These are phyloP conservation scores for Conidiobolus incongruus DNA, from an alignment of 371 early-diverging fungal genomes.

Conservation along the genomic window DNA sequence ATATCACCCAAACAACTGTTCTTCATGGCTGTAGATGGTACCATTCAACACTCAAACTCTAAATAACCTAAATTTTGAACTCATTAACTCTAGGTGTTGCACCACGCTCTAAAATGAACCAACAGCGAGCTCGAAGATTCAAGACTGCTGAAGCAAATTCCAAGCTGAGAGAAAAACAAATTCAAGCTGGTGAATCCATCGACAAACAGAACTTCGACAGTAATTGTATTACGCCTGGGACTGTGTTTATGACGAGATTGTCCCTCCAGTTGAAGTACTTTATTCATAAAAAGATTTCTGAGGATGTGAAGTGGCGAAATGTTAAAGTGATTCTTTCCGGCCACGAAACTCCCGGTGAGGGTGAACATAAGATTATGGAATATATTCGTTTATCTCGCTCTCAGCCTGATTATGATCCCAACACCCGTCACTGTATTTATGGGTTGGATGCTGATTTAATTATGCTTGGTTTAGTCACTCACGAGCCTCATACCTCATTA, in stretches of 20 bases:
- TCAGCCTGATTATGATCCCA: slow-evolving; percentile 53
- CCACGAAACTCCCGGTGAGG: slow-evolving; percentile 93
- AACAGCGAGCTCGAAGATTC: slow-evolving; percentile 95
- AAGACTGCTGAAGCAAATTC: slow-evolving; percentile 60
- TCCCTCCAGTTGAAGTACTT: slow-evolving; percentile 72
- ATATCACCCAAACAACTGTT: slow-evolving; percentile 87
- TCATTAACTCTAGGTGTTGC: slow-evolving; percentile 53
- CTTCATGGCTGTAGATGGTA: slow-evolving; percentile 91
- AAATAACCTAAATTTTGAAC: neutral
- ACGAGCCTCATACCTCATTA: slow-evolving; percentile 90
- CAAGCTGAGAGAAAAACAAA: slow-evolving; percentile 26
- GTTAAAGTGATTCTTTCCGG: slow-evolving; percentile 84
- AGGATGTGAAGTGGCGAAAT: slow-evolving; percentile 72
- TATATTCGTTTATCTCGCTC: slow-evolving; percentile 77
- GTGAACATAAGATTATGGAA: slow-evolving; percentile 99
- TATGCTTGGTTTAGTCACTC: slow-evolving; percentile 88
- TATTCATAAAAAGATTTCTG: slow-evolving; percentile 73
- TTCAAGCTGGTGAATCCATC: slow-evolving; percentile 33
- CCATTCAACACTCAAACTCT: too few relatives aligned
- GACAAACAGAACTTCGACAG: slow-evolving; percentile 75
- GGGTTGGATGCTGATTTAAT: slow-evolving; percentile 98
- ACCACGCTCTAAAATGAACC: slow-evolving; percentile 98
- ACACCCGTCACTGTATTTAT: slow-evolving; percentile 87
- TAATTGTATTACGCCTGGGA: slow-evolving; percentile 98
- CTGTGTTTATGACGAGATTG: slow-evolving; percentile 91